Conservation (phyloP, 495 filamentous ascomycete genomes). For the Daldinia concentrica region DNA sequence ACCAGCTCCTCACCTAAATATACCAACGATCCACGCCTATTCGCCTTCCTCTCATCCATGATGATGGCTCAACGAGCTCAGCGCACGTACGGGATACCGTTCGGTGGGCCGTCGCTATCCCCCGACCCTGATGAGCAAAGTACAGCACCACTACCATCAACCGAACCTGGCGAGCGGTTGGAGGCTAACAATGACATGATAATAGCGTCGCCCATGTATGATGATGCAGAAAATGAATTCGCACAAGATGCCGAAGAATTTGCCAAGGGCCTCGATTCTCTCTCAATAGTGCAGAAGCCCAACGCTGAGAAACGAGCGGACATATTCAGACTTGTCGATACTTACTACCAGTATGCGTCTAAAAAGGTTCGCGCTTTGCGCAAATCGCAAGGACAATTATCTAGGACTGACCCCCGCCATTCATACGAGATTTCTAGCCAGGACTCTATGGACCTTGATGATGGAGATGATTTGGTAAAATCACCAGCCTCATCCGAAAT, state of each 20-base stretch:
- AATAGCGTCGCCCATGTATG: constrained; percentile 19
- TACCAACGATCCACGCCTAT: constrained; percentile 1
- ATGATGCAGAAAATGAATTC: constrained; percentile 42
- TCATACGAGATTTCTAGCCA: constrained; percentile 67
- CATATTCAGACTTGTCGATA: constrained; percentile 56
- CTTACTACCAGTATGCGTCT: constrained; percentile 54
- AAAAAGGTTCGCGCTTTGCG: constrained; percentile 51
- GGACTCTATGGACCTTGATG: constrained; percentile 68
- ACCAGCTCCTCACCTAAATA: constrained; percentile 36
- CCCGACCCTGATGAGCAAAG: constrained; percentile 35
- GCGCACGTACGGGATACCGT: constrained; percentile 29
- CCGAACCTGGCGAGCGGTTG: constrained; percentile 20
- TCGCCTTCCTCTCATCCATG: constrained; percentile 5
- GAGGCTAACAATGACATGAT: constrained; percentile 22
- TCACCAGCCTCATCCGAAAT: constrained; percentile 47
- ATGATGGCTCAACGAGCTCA: constrained; percentile 33
- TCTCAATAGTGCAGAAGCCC: constrained; percentile 43
- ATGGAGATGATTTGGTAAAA: constrained; percentile 51
- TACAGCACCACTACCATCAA: constrained; percentile 29
- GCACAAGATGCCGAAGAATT: constrained; percentile 58
- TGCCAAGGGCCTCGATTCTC: constrained; percentile 55
- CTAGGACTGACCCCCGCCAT: constrained; percentile 24
- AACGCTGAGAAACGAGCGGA: constrained; percentile 53
- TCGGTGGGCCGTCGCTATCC: constrained; percentile 23
- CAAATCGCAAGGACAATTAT: constrained; percentile 42